Conservation (phyloP, 2,329 filamentous ascomycete genomes). For the Verticillium nonalfalfae region DNA sequence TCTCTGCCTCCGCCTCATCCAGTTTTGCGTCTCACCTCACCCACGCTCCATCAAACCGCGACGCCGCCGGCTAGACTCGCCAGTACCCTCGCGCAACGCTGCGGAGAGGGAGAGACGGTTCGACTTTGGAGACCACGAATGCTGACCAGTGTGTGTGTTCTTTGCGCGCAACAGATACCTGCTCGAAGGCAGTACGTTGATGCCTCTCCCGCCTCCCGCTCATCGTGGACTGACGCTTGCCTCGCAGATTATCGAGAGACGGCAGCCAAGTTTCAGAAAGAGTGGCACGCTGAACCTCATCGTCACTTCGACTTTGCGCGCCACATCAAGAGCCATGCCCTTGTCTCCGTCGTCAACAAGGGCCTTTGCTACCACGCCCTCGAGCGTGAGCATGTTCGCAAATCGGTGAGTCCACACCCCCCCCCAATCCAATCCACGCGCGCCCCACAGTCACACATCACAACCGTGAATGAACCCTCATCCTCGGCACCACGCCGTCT, state of each 20-base stretch:
- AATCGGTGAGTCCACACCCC: slow-evolving; percentile 34
- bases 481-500: not conserved
- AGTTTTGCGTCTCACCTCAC: slow-evolving; percentile 12
- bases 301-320: slow-evolving; percentile 57
- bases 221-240: slow-evolving; percentile 2
- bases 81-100: not conserved
- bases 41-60: not conserved
- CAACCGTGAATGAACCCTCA: not conserved
- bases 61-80: not conserved
- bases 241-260: slow-evolving; percentile 59
- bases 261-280: slow-evolving; percentile 61
- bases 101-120: not conserved
- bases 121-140: not conserved
- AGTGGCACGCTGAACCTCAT: slow-evolving; percentile 61
- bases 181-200: slow-evolving; percentile 54
- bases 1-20: not conserved
- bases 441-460: not conserved
- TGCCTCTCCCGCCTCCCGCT: not conserved
- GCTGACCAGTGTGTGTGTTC: not conserved
- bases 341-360: slow-evolving; percentile 58
- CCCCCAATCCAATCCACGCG: not conserved
- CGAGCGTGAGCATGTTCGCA: slow-evolving; percentile 46
- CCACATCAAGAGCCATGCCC: slow-evolving; percentile 58
- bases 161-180: slow-evolving; percentile 39
- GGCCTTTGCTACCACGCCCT: slow-evolving; percentile 55